These are phyloP conservation scores for Peltaster fructicola DNA, from an alignment of 2,329 filamentous ascomycete species.

Conservation along the genomic window DNA sequence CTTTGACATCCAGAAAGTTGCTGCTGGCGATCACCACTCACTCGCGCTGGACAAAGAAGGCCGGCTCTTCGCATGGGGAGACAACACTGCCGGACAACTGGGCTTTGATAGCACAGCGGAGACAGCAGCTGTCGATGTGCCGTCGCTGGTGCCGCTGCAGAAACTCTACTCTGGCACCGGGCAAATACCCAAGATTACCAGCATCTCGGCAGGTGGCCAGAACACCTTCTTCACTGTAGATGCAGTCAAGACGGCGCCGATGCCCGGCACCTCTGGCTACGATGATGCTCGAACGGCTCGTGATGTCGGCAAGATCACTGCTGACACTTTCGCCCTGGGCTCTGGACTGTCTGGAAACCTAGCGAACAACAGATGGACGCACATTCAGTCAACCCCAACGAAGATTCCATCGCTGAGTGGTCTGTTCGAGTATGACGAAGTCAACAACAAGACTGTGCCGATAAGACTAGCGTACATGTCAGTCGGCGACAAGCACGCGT, in stretches of 20 bases:
- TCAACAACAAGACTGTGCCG: conserved; percentile 45
- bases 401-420: conserved; percentile 73
- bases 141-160: conserved; percentile 51
- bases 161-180: conserved; percentile 54
- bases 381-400: conserved; percentile 57
- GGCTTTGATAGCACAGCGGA: conserved; percentile 56
- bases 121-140: conserved; percentile 46
- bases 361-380: conserved; percentile 77
- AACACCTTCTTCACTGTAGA: conserved; percentile 84
- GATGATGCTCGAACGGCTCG: conserved; percentile 17
- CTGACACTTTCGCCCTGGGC: conserved; percentile 76
- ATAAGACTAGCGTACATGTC: conserved; percentile 60
- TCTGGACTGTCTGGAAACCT: conserved; percentile 69
- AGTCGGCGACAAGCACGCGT: conserved; percentile 63
- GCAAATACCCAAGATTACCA: conserved; percentile 49
- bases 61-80: conserved; percentile 70
- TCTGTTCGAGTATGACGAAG: conserved; percentile 76
- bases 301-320: conserved; percentile 39
- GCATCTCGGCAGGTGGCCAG: conserved; percentile 66
- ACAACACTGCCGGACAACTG: conserved; percentile 81
- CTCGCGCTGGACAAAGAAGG: conserved; percentile 60
- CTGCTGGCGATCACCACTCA: conserved; percentile 75
- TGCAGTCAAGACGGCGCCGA: conserved; percentile 40
- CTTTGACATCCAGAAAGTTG: conserved; percentile 55
- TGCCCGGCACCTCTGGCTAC: conserved; percentile 6